Evolutionary conservation across 176 grass and related monocot genomes (phyloP).

Genomic region (Phyllostachys edulis): DNA sequence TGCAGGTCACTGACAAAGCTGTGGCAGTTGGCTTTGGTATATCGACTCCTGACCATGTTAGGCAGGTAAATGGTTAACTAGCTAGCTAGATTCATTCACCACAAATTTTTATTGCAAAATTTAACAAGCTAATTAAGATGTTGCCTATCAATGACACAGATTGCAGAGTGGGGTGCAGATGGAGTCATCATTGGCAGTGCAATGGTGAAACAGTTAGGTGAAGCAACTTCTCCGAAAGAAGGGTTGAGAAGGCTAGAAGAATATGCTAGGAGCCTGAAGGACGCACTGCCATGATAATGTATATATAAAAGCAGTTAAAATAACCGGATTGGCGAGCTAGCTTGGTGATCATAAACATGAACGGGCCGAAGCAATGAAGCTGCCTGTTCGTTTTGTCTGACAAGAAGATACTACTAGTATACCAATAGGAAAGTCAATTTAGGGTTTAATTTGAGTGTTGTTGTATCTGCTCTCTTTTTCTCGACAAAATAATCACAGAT

Average conservation of each 20-base stretch:
- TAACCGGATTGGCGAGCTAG: background rate
- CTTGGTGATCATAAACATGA: background rate
- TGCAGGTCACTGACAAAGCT: conserved; percentile 60
- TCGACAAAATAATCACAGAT: background rate
- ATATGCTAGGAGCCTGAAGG: conserved; percentile 58
- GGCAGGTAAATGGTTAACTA: conserved; percentile 40
- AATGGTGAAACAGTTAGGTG: conserved; percentile 66
- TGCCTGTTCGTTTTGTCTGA: background rate
- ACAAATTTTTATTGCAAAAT: too few species aligned
- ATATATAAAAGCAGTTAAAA: background rate
- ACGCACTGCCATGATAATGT: conserved; percentile 47
- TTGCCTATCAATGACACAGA: background rate
- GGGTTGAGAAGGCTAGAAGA: conserved; percentile 55
- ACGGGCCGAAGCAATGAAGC: background rate
- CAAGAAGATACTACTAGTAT: background rate
- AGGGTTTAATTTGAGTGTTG: background rate
- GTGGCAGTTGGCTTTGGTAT: conserved; percentile 95
- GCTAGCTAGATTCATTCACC: background rate
- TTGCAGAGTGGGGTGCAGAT: conserved; percentile 80
- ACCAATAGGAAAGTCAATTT: background rate
- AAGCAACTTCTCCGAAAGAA: conserved; percentile 62
- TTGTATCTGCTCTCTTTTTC: background rate
- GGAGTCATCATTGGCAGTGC: conserved; percentile 84
- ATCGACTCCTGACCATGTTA: conserved; percentile 67
- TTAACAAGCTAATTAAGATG: background rate